Evolutionary conservation across 148 eudicot species (phyloP), one percentile per base, ranked within the genome.

Genomic region (Linanthus parryae): DNA sequence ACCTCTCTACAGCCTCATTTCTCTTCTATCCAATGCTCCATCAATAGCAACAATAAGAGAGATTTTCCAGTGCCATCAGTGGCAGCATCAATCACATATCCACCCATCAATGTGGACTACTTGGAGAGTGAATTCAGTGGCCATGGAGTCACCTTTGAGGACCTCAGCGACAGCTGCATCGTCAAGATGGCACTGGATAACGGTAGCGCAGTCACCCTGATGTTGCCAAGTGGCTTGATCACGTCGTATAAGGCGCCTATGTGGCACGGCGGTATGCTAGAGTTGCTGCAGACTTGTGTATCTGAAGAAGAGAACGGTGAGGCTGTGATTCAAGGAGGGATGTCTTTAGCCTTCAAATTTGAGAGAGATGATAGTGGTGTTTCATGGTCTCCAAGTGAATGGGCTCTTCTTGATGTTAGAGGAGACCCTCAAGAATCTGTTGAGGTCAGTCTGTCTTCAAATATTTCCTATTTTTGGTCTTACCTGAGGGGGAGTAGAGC

Each of bases 181-280:
- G 76, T 76, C 36, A 82, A 38, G 64, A 72, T 90, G 88, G 54
- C 54, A 23, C 40, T 83, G 57, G 91, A 70, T 25, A 85, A 83
- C 12, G 88, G 95, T 18, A 90, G 82, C 26, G 56, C 73, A 13
- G 88, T 78, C 47, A 85, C 49, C 21, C n/a, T 90, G 34, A 66
- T 85, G 79, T 72, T 90, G 52, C 97, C 97, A 8, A 65, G 80
- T 52, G 97, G 97, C 35, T 56, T 90, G 18, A 68, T 85, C 69
- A 85, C 95, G 0, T 90, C 97, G 0, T 89, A 77, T 60, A 89
- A 85, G 68, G 80, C 88, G 4, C 73, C 64, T 48, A 82, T 89
- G 86, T 85, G 97, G 95, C 83, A 85, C 48, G 97, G 95, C 1
- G 85, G 83, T 40, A 59, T 71, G 5, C 70, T 77, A 22, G 97